phyloP scores from a whole-genome alignment of 768 basidiomycete genomes.

The Leccinum aurantiacum region DNA sequence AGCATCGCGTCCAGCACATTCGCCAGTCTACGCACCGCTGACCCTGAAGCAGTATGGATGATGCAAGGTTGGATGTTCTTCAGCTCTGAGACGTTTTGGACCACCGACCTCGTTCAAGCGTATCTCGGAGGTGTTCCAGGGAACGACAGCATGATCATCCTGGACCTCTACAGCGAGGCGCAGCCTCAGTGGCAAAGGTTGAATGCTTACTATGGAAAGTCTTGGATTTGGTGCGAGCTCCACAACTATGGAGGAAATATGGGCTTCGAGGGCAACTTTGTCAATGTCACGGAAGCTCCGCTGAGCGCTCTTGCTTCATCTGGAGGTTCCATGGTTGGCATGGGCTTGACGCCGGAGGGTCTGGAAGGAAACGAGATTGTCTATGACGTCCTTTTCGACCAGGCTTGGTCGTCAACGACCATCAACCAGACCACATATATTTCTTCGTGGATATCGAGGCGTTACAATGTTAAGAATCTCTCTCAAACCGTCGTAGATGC shows the following conservation, averaged over 20 bases:
- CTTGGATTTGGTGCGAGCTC: background rate
- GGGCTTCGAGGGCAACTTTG: background rate
- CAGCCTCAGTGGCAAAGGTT: slow-evolving; percentile 44
- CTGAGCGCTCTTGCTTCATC: slow-evolving; percentile 29
- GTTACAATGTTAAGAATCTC: slow-evolving; percentile 32
- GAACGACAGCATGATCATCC: slow-evolving; percentile 40
- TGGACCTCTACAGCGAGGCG: slow-evolving; percentile 42
- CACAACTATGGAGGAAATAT: background rate
- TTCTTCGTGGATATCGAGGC: slow-evolving; percentile 35
- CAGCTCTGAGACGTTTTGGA: slow-evolving; percentile 38
- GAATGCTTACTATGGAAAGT: slow-evolving; percentile 38
- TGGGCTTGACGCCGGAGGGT: slow-evolving; percentile 41
- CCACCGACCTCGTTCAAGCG: slow-evolving; percentile 38
- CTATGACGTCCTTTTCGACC: slow-evolving; percentile 42
- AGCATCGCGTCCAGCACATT: slow-evolving; percentile 37
- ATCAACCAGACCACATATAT: slow-evolving; percentile 35
- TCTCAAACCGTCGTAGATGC: slow-evolving; percentile 31
- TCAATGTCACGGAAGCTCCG: background rate
- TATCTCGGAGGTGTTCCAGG: slow-evolving; percentile 40
- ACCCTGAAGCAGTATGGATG: slow-evolving; percentile 42
- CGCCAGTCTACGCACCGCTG: slow-evolving; percentile 37
- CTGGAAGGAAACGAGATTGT: slow-evolving; percentile 45
- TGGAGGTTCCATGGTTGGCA: slow-evolving; percentile 37
- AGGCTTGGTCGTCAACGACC: slow-evolving; percentile 39
- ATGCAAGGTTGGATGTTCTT: slow-evolving; percentile 47